These are phyloP conservation scores for Fusarium denticulatum DNA, from an alignment of 2,329 filamentous ascomycete genomes.

Conservation along the genomic window DNA sequence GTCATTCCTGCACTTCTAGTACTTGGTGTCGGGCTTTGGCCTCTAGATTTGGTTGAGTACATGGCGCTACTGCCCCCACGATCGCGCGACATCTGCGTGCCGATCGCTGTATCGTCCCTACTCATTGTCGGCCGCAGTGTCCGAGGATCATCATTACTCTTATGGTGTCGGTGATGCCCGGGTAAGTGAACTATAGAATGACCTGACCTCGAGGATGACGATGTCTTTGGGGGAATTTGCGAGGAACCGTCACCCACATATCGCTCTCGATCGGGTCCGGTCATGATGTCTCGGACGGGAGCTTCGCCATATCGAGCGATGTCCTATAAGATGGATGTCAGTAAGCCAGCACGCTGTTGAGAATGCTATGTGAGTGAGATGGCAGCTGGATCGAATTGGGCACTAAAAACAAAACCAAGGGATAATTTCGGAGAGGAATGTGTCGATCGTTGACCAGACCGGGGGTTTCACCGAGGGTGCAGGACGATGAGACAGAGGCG, in stretches of 20 bases:
- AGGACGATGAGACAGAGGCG: conserved; percentile 39
- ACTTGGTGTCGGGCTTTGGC: conserved; percentile 85
- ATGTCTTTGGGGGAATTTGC: conserved; percentile 66
- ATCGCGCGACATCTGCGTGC: conserved; percentile 54
- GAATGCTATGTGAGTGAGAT: neutral
- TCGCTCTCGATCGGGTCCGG: conserved; percentile 75
- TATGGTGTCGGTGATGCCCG: conserved; percentile 75
- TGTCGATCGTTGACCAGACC: conserved; percentile 23
- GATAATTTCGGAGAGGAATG: conserved; percentile 25
- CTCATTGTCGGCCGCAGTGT: conserved; percentile 77
- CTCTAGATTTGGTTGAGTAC: conserved; percentile 65
- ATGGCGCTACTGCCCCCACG: conserved; percentile 63
- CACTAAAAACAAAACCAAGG: conserved; percentile 14
- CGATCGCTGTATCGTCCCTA: conserved; percentile 73
- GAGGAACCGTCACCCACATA: conserved; percentile 62
- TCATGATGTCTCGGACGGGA: conserved; percentile 75
- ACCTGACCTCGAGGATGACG: conserved; percentile 69
- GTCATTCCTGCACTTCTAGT: conserved; percentile 64
- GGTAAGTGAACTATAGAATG: conserved; percentile 72
- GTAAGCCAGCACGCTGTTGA: conserved; percentile 25
- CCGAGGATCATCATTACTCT: conserved; percentile 73
- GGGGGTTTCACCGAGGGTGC: conserved; percentile 15
- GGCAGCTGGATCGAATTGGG: conserved; percentile 4
- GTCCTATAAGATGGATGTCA: conserved; percentile 61
- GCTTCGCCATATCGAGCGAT: conserved; percentile 82